Percentiles rank a stretch among this genome's conserved stretches.
Evolutionary conservation across 148 eudicot genomes (phyloP).

Genomic region (Suaeda aralocaspica): DNA sequence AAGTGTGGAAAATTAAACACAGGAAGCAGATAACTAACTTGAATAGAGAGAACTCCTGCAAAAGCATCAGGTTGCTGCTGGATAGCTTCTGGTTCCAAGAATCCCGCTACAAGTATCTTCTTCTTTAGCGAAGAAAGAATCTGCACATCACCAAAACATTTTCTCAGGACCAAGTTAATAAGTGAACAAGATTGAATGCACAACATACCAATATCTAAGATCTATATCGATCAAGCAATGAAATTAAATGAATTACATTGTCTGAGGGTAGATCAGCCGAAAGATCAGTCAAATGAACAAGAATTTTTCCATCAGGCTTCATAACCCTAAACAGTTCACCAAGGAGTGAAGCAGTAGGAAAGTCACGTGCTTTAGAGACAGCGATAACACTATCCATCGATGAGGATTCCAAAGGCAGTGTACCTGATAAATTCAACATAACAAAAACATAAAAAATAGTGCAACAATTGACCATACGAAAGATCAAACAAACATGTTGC

Average conservation of each 20-base stretch:
- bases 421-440: conserved; percentile 32
- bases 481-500: not conserved
- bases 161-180: not conserved
- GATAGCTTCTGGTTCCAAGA: conserved; percentile 48
- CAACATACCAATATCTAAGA: not conserved
- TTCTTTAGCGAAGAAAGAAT: conserved; percentile 48
- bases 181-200: not conserved
- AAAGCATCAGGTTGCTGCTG: conserved; percentile 25
- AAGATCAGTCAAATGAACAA: conserved; percentile 38
- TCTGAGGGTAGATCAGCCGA: conserved; percentile 29
- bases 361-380: conserved; percentile 47
- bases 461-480: not conserved
- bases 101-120: conserved; percentile 73
- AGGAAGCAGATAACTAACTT: conserved; percentile 32
- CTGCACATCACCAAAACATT: conserved; percentile 31
- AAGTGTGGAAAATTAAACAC: not conserved
- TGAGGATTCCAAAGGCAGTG: conserved; percentile 53
- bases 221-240: not conserved
- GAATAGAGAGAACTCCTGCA: conserved; percentile 41
- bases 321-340: conserved; percentile 54
- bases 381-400: conserved; percentile 50
- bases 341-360: conserved; percentile 51
- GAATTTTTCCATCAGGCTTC: conserved; percentile 74
- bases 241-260: conserved; percentile 30
- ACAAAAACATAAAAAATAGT: not conserved